Percentiles rank a stretch among this genome's conserved stretches.
Evolutionary conservation across 139 green algal species (phyloP).

Genomic region (Auxenochlorella pyrenoidosa): DNA sequence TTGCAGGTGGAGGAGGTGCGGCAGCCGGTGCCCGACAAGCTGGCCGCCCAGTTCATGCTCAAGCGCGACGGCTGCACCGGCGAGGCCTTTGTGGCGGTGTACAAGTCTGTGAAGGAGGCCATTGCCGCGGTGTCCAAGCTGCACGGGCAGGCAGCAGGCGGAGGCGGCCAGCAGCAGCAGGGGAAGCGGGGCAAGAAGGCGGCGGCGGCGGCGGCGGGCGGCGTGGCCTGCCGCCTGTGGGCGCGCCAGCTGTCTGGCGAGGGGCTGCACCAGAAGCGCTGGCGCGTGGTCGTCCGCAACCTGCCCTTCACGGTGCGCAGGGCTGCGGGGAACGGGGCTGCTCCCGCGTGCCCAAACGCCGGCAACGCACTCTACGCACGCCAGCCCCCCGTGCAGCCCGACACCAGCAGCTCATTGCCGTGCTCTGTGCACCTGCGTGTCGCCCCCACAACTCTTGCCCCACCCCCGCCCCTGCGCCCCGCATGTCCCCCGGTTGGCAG

Average conservation of each 20-base stretch:
- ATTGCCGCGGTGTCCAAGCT: constrained; percentile 77
- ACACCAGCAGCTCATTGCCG: too few species aligned
- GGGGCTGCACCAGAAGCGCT: constrained; percentile 86
- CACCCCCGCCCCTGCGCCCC: background rate
- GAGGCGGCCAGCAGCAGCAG: constrained; percentile 8
- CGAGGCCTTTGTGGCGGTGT: constrained; percentile 67
- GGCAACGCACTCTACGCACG: background rate
- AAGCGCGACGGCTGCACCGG: constrained; percentile 82
- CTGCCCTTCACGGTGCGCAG: constrained; percentile 81
- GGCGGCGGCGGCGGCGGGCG: background rate
- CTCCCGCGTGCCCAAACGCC: background rate
- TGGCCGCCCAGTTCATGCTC: constrained; percentile 64
- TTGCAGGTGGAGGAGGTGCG: constrained; percentile 68
- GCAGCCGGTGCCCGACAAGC: constrained; percentile 53
- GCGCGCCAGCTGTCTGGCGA: constrained; percentile 81
- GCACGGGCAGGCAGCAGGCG: constrained; percentile 56
- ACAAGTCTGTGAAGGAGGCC: constrained; percentile 75
- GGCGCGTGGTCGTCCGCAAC: constrained; percentile 94
- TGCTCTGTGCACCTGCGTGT: too few species aligned
- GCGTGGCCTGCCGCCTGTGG: constrained; percentile 37
- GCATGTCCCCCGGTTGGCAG: constrained; percentile 19
- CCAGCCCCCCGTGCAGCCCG: background rate
- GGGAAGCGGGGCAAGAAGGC: constrained; percentile 5
- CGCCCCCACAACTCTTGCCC: too few species aligned
- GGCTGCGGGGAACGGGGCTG: background rate